These are phyloP conservation scores for Penicillium herquei DNA, from an alignment of 495 filamentous ascomycete species.

Conservation along the genomic window DNA sequence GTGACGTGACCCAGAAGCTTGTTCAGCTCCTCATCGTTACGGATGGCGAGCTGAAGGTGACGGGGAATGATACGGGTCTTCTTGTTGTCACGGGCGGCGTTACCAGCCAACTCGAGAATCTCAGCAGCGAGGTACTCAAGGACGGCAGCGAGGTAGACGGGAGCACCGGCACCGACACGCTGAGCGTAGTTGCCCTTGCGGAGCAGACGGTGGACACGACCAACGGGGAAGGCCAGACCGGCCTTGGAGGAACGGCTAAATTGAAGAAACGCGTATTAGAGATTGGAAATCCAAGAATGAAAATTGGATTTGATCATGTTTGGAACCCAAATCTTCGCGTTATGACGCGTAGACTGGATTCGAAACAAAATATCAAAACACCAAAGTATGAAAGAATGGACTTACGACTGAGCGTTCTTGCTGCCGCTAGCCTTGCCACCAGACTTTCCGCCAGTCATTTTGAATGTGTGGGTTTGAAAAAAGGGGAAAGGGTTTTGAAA, in stretches of 20 bases:
- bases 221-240: conserved; percentile 98
- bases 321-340: neutral
- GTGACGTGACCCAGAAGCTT: conserved; percentile 99
- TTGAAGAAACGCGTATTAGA: conserved; percentile 37
- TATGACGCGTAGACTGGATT: neutral
- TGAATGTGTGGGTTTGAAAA: conserved; percentile 50
- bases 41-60: conserved; percentile 98
- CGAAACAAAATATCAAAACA: conserved; percentile 6
- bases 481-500: conserved; percentile 9
- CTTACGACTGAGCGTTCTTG: conserved; percentile 96
- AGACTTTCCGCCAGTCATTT: conserved; percentile 99
- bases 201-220: conserved; percentile 99
- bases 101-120: conserved; percentile 98
- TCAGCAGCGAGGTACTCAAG: conserved; percentile 98
- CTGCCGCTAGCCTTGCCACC: conserved; percentile 96
- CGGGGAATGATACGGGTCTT: conserved; percentile 99
- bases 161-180: conserved; percentile 98
- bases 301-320: neutral
- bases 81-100: conserved; percentile 99
- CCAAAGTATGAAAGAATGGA: conserved; percentile 4
- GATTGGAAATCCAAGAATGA: conserved; percentile 1
- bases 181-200: conserved; percentile 99
- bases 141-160: conserved; percentile 96
- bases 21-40: conserved; percentile 99
- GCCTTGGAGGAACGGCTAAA: conserved; percentile 95